A percentile compares a stretch with the other conserved stretches of the same genome.
phyloP scores from a whole-genome alignment of 73 alveolate species.

The Stentor coeruleus region DNA sequence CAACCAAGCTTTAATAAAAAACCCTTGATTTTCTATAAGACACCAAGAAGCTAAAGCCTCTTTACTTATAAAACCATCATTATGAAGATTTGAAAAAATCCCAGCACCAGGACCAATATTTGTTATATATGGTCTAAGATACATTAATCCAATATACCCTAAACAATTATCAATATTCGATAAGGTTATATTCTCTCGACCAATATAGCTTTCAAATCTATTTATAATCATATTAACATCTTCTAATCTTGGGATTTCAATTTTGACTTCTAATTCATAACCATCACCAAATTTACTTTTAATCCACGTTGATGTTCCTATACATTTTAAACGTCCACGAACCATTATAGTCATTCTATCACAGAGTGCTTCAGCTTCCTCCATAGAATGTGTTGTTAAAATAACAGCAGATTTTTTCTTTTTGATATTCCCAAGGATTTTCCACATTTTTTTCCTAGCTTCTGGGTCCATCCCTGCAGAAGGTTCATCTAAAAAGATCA shows the following conservation, averaged over 20 bases:
- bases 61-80: no score
- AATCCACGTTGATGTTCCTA: slow-evolving; percentile 74
- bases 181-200: no score
- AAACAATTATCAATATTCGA: no score
- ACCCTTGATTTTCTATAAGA: no score
- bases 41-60: no score
- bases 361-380: slow-evolving; percentile 78
- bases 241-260: slow-evolving; percentile 35
- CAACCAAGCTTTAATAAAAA: no score
- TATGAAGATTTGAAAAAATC: no score
- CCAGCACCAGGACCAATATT: no score
- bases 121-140: no score
- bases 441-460: slow-evolving; percentile 69
- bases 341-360: slow-evolving; percentile 82
- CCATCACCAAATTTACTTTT: slow-evolving; percentile 86
- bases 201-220: no score
- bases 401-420: slow-evolving; percentile 54
- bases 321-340: slow-evolving; percentile 79
- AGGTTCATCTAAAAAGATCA: slow-evolving; percentile 97
- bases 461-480: slow-evolving; percentile 98
- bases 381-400: slow-evolving; percentile 84
- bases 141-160: no score
- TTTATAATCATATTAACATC: slow-evolving; percentile 35
- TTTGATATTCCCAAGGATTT: slow-evolving; percentile 50
- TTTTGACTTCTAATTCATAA: slow-evolving; percentile 73